Conservation (phyloP, 352 stramenopile species). For the Hyaloperonospora arabidopsidis region DNA sequence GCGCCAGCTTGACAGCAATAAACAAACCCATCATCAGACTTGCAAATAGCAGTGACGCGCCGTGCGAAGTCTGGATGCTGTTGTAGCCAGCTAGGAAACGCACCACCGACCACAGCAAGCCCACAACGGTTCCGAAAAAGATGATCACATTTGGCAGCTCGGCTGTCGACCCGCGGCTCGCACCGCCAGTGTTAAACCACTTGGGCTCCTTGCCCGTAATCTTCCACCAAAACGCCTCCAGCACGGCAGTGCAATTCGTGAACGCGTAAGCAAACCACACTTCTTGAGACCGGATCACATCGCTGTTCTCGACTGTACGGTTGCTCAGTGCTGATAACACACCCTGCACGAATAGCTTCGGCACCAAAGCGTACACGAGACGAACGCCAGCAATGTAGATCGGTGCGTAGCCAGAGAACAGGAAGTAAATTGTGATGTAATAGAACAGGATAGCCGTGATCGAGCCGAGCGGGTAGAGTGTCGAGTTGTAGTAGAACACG, state of each 20-base stretch:
- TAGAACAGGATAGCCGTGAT: constrained; percentile 78
- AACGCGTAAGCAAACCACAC: constrained; percentile 82
- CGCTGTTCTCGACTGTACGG: constrained; percentile 76
- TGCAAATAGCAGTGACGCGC: constrained; percentile 61
- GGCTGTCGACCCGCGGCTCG: constrained; percentile 47
- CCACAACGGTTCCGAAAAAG: constrained; percentile 62
- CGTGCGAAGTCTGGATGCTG: constrained; percentile 59
- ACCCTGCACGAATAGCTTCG: constrained; percentile 71
- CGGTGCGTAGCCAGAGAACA: constrained; percentile 70
- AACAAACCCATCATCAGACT: constrained; percentile 79
- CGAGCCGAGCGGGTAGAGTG: constrained; percentile 70
- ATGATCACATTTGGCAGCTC: constrained; percentile 75
- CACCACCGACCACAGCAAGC: constrained; percentile 61
- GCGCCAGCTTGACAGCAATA: constrained; percentile 70
- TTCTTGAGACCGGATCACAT: constrained; percentile 76
- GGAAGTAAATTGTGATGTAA: constrained; percentile 82
- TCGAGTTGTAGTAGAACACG: constrained; percentile 78
- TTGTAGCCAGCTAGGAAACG: constrained; percentile 80
- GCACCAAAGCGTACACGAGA: constrained; percentile 68
- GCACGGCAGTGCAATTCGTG: constrained; percentile 67
- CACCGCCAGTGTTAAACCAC: constrained; percentile 78
- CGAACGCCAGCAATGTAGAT: constrained; percentile 73
- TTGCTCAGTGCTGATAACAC: constrained; percentile 73
- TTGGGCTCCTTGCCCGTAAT: constrained; percentile 69
- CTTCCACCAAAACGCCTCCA: constrained; percentile 80